Conservation (phyloP, 768 basidiomycete species). For the Zangia roseola region DNA sequence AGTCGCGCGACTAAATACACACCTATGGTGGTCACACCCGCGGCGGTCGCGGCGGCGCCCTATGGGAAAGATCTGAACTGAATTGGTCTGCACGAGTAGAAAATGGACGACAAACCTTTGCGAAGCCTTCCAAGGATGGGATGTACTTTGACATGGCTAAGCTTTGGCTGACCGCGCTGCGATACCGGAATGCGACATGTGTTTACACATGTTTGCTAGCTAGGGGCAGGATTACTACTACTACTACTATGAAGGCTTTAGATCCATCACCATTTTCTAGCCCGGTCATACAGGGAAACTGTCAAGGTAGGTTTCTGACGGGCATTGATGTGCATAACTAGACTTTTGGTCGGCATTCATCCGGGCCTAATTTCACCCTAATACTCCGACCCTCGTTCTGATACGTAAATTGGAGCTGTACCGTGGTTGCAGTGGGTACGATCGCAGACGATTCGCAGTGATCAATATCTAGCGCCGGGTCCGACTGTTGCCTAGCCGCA, state of each 20-base stretch:
- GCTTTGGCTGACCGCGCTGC: neutral
- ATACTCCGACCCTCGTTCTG: too few relatives aligned
- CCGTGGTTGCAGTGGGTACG: neutral
- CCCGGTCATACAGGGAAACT: too few relatives aligned
- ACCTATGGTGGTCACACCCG: constrained; percentile 59
- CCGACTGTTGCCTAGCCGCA: neutral
- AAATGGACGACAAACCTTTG: constrained; percentile 34
- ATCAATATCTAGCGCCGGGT: neutral
- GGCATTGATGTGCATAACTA: too few relatives aligned
- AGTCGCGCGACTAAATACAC: constrained; percentile 8
- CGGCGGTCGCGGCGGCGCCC: constrained; percentile 57
- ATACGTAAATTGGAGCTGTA: too few relatives aligned
- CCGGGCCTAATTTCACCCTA: too few relatives aligned
- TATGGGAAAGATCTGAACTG: constrained; percentile 19
- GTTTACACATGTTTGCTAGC: constrained; percentile 18
- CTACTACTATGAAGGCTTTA: too few relatives aligned
- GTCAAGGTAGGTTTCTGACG: too few relatives aligned
- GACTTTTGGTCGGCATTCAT: too few relatives aligned
- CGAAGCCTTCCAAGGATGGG: constrained; percentile 44
- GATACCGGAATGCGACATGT: neutral
- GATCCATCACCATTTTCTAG: too few relatives aligned
- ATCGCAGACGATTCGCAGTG: too few relatives aligned
- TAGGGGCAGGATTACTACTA: too few relatives aligned
- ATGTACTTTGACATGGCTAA: constrained; percentile 37
- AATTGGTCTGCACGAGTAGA: neutral